These are phyloP conservation scores for Aspergillus olivimuriae DNA, from an alignment of 495 filamentous ascomycete genomes.

Conservation along the genomic window DNA sequence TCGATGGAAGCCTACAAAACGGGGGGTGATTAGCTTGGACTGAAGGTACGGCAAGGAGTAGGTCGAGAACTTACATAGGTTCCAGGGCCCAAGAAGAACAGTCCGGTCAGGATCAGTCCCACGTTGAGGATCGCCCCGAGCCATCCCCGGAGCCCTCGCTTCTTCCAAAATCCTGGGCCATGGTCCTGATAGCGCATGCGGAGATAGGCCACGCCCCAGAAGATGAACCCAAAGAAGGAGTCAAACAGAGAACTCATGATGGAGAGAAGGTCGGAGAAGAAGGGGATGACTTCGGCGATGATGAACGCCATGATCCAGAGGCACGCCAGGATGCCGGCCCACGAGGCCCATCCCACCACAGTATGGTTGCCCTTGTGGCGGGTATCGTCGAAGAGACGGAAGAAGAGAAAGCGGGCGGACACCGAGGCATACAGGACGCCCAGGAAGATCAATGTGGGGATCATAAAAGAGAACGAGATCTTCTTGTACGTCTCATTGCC, in stretches of 20 bases:
- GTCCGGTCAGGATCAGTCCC: conserved; percentile 59
- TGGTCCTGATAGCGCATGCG: conserved; percentile 70
- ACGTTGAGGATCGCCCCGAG: conserved; percentile 59
- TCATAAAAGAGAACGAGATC: conserved; percentile 85
- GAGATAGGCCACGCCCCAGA: conserved; percentile 86
- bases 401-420: conserved; percentile 80
- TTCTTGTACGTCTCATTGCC: conserved; percentile 68
- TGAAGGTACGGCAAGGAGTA: not conserved
- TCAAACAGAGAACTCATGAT: conserved; percentile 89
- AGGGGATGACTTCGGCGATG: conserved; percentile 83
- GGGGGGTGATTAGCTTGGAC: conserved; percentile 8
- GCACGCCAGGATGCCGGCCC: conserved; percentile 64
- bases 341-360: conserved; percentile 70
- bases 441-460: conserved; percentile 83
- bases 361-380: conserved; percentile 74
- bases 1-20: conserved; percentile 46
- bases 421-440: conserved; percentile 86
- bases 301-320: conserved; percentile 77
- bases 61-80: conserved; percentile 62
- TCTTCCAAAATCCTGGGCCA: conserved; percentile 52
- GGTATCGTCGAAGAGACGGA: conserved; percentile 71
- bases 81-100: conserved; percentile 70
- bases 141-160: conserved; percentile 55
- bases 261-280: conserved; percentile 77
- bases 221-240: conserved; percentile 90